Percentiles rank a stretch among this genome's conserved stretches.
Conservation (phyloP, 2,329 filamentous ascomycete genomes). For the Sphaerulina musiva region DNA sequence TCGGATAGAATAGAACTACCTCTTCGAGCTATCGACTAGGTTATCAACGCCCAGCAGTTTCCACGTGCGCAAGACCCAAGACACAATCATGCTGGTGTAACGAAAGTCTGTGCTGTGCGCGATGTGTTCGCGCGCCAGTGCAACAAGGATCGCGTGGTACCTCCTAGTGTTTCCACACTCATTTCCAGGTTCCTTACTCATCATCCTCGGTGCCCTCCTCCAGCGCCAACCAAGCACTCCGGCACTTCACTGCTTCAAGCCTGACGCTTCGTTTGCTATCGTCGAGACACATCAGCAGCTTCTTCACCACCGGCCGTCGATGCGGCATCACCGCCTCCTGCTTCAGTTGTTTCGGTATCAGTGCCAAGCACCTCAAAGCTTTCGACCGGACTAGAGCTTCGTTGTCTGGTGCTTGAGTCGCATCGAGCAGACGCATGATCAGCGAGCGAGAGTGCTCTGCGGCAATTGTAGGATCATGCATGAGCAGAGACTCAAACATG, state of each 20-base stretch:
- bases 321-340: conserved; percentile 51
- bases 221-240: conserved; percentile 54
- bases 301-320: conserved; percentile 51
- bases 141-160: no score
- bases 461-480: conserved; percentile 49
- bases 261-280: conserved; percentile 58
- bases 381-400: conserved; percentile 41
- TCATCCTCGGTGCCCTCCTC: conserved; percentile 54
- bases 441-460: conserved; percentile 54
- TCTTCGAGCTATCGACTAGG: no score
- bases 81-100: no score
- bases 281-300: conserved; percentile 51
- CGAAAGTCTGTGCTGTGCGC: no score
- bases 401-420: conserved; percentile 25
- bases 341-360: conserved; percentile 44
- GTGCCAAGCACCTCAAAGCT: conserved; percentile 44
- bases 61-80: no score
- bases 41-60: no score
- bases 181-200: conserved; percentile 15
- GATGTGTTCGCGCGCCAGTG: no score
- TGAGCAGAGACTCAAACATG: conserved; percentile 53
- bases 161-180: background rate
- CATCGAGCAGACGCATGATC: conserved; percentile 51
- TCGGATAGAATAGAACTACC: no score
- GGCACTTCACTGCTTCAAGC: conserved; percentile 55